A percentile compares a stretch with the other conserved stretches of the same genome.
Evolutionary conservation across 2,329 filamentous ascomycete genomes (phyloP).

Genomic region (Neophaeococcomyces mojaviensis): DNA sequence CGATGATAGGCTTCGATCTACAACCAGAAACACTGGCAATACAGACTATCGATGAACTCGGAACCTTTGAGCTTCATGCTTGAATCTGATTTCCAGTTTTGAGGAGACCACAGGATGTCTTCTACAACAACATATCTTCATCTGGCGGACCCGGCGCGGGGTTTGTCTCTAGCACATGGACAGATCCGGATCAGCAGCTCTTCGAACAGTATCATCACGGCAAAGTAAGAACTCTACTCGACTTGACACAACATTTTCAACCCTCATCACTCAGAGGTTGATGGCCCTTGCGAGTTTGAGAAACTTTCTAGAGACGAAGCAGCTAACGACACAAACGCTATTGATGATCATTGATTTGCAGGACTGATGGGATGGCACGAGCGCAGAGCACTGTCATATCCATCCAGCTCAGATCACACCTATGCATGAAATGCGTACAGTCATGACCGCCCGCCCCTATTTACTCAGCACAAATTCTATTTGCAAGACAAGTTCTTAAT

Average conservation of each 20-base stretch:
- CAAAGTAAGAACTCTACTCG: not conserved
- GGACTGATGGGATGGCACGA: constrained; percentile 6
- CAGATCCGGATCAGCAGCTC: constrained; percentile 22
- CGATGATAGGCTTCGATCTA: constrained; percentile 80
- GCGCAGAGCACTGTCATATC: constrained; percentile 5
- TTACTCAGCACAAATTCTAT: constrained; percentile 19
- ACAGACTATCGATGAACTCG: constrained; percentile 46
- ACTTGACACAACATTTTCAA: not conserved
- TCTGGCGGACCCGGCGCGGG: constrained; percentile 25
- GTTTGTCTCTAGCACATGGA: constrained; percentile 26
- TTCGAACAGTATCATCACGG: constrained; percentile 3
- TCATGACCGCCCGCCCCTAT: not conserved
- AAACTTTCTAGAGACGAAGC: constrained; percentile 4
- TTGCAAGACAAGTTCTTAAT: not conserved
- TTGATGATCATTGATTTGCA: not conserved
- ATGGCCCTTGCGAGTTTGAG: not conserved
- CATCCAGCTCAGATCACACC: not conserved
- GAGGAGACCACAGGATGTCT: constrained; percentile 16
- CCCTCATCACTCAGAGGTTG: not conserved
- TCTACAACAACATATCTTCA: constrained; percentile 15
- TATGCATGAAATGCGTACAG: not conserved
- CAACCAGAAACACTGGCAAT: constrained; percentile 57
- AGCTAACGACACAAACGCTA: constrained; percentile 1
- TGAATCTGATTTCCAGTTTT: not conserved
- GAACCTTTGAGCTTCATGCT: constrained; percentile 39